These are phyloP conservation scores for Nicotiana noctiflora DNA, from an alignment of 257 asterid species.

Conservation along the genomic window DNA sequence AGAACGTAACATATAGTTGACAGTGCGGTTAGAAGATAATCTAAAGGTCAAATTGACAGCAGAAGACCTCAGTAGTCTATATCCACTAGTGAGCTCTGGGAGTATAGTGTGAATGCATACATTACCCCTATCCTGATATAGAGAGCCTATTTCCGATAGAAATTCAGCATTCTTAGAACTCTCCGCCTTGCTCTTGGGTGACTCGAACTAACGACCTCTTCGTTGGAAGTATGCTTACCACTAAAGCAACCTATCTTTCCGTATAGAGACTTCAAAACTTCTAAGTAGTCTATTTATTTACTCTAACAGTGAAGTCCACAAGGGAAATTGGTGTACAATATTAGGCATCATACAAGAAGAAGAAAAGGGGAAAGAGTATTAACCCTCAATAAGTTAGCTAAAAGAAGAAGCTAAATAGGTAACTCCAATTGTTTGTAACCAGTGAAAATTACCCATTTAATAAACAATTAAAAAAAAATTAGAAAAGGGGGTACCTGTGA, in stretches of 20 bases:
- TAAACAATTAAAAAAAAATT: not conserved
- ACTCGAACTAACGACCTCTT: too few species aligned
- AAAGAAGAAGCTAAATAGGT: not conserved
- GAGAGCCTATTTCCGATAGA: too few species aligned
- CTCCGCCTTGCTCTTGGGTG: too few species aligned
- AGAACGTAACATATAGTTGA: not conserved
- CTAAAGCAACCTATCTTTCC: too few species aligned
- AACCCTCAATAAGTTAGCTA: not conserved
- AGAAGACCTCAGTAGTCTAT: not conserved
- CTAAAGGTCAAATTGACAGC: not conserved
- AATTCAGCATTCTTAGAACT: too few species aligned
- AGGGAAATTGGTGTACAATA: not conserved
- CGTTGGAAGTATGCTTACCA: too few species aligned
- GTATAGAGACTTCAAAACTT: too few species aligned
- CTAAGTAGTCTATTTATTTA: too few species aligned
- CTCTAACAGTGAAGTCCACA: not conserved
- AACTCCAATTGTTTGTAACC: not conserved
- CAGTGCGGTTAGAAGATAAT: not conserved
- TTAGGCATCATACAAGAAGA: not conserved
- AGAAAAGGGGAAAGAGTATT: not conserved
- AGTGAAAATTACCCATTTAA: not conserved
- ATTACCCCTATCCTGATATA: too few species aligned
- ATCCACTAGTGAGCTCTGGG: too few species aligned
- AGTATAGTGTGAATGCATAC: too few species aligned
- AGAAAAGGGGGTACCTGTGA: slow-evolving; percentile 45